Evolutionary conservation across 1,139 yeast genomes (phyloP), one percentile per base, ranked within the genome.

Genomic region (Meyerozyma sp.): DNA sequence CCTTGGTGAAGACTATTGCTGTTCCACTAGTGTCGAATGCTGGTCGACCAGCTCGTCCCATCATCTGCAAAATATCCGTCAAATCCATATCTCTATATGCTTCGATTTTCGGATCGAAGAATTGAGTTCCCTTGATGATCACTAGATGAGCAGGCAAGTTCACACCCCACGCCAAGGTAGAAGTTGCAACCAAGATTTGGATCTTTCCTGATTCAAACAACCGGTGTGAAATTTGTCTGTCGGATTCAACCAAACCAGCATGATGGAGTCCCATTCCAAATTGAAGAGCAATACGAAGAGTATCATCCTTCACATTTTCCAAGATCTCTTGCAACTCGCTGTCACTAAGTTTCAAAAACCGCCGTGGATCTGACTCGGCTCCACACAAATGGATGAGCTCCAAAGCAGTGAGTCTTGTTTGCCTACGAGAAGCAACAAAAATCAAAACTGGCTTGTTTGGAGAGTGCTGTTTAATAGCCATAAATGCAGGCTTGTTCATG

Each of bases 181-280:
- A 86, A 0, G 99, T 93, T 0, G 98, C 98, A 44, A 94, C 79
- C 46, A 93, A 73, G 45, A 93, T 84, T 66, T 93, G 98, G 41
- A 93, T 82, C 60, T 89, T 90, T 46, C 88, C 89, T 28, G 76
- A 70, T 53, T 90, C 95, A 64, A 93, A 93, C 32, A 93, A 66
- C 52, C 81, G 82, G 61, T 94, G 98, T 3, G 96, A 83, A 37
- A 91, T 80, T 53, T 82, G 81, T 54, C 99, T 80, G 61, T 93
- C 99, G 36, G 84, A 77, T 52, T 90, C 96, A 16, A 89, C 95
- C 44, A 93, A 72, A 63, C 99, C 98, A 36, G 99, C 98, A 72
- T 93, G 99, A 69, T 93, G 98, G 42, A 93, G 73, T 0, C 96
- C 99, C 64, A 94, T 91, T 47, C 98, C 98, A 63, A 91, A 94